phyloP scores from a whole-genome alignment of 139 green algal genomes.

The Zygnema cylindricum region DNA sequence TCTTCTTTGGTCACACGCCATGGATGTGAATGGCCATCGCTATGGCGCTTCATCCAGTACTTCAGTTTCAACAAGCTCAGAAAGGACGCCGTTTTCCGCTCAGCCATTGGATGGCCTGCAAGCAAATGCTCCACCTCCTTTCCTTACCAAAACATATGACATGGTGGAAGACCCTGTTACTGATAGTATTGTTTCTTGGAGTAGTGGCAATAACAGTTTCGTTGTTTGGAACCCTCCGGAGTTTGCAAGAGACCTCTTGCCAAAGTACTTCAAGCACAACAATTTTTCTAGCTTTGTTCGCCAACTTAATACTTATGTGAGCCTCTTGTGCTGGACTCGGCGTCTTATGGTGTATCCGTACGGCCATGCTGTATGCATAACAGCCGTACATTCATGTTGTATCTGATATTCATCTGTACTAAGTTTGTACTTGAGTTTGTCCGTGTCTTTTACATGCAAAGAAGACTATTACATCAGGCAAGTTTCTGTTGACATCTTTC shows the following conservation, averaged over 20 bases:
- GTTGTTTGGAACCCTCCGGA: slow-evolving; percentile 90
- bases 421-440: too few relatives aligned
- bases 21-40: neutral
- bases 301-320: slow-evolving; percentile 95
- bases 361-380: too few relatives aligned
- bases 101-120: slow-evolving; percentile 20
- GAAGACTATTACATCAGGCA: too few relatives aligned
- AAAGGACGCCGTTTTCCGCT: neutral
- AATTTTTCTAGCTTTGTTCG: slow-evolving; percentile 95
- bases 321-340: too few relatives aligned
- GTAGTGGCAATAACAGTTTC: slow-evolving; percentile 82
- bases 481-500: too few relatives aligned
- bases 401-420: too few relatives aligned
- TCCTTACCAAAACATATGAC: slow-evolving; percentile 80
- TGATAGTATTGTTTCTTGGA: slow-evolving; percentile 87
- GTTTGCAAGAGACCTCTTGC: slow-evolving; percentile 89
- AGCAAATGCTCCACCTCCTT: slow-evolving; percentile 38
- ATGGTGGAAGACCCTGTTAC: slow-evolving; percentile 85
- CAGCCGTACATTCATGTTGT: too few relatives aligned
- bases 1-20: neutral
- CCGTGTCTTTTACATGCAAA: too few relatives aligned
- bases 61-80: neutral
- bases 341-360: too few relatives aligned
- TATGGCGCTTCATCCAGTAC: neutral
- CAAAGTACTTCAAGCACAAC: slow-evolving; percentile 97